Conservation (phyloP, 129 eudicot genomes). For the Calendula officinalis region DNA sequence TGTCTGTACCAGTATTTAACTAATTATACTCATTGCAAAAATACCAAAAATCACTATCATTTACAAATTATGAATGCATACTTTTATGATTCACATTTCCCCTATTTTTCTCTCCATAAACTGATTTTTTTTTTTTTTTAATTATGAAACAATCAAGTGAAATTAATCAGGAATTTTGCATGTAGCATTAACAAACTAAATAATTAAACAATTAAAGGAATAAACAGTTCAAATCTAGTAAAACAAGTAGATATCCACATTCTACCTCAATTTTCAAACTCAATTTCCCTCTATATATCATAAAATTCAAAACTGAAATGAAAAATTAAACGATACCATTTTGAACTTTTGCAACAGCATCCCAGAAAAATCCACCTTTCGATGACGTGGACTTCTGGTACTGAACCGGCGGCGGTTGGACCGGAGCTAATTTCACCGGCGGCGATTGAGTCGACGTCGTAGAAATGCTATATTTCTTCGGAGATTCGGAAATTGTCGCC, state of each 20-base stretch:
- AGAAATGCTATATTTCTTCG: conserved; percentile 5
- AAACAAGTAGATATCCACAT: not conserved
- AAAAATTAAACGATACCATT: conserved; percentile 40
- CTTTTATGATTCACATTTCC: not conserved
- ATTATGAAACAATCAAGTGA: not conserved
- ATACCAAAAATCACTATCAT: not conserved
- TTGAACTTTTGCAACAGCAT: conserved; percentile 69
- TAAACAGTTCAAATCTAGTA: conserved; percentile 15
- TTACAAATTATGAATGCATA: not conserved
- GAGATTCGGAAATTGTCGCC: conserved; percentile 23
- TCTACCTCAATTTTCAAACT: not conserved
- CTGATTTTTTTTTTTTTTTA: not conserved
- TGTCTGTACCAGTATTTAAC: not conserved
- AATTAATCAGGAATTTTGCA: not conserved
- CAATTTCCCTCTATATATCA: not conserved
- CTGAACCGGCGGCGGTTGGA: conserved; percentile 52
- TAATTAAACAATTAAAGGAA: conserved; percentile 6
- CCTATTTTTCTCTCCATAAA: not conserved
- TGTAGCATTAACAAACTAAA: not conserved
- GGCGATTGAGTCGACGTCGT: conserved; percentile 24
- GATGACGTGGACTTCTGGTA: conserved; percentile 36
- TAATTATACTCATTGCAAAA: not conserved
- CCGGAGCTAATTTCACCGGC: conserved; percentile 28
- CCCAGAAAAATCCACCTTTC: conserved; percentile 55
- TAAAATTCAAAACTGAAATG: not conserved